A percentile compares a stretch with the other conserved stretches of the same genome.
phyloP scores from a whole-genome alignment of 1,139 yeast genomes.

The Pneumocystis carinii region DNA sequence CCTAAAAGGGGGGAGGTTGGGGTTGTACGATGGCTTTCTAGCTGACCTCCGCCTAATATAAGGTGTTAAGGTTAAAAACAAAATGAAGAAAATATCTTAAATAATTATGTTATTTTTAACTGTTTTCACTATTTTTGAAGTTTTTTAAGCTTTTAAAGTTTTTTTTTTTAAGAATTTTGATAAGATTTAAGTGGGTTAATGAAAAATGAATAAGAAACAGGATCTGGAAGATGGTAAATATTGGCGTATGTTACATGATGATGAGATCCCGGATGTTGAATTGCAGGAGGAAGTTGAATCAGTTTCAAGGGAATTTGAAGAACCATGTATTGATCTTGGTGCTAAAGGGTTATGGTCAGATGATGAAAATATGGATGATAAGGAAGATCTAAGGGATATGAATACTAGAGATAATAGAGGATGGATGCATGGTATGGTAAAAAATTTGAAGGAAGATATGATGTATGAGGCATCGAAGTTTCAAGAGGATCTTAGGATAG shows the following conservation, averaged over 20 bases:
- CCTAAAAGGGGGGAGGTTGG: neutral
- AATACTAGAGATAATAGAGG: conserved; percentile 16
- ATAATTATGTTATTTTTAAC: neutral
- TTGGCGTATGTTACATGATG: neutral
- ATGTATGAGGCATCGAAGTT: conserved; percentile 20
- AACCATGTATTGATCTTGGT: neutral
- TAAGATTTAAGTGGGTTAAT: neutral
- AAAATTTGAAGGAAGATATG: conserved; percentile 17
- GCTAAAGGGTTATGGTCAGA: conserved; percentile 1
- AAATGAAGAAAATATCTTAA: neutral
- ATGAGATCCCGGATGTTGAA: neutral
- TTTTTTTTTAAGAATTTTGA: neutral
- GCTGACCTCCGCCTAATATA: neutral
- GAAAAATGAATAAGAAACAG: neutral
- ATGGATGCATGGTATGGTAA: conserved; percentile 19
- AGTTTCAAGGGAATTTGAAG: neutral
- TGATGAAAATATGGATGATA: conserved; percentile 3
- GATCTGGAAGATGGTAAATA: neutral
- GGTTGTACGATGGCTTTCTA: neutral
- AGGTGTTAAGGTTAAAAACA: neutral
- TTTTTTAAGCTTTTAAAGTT: neutral
- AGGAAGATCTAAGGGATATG: conserved; percentile 11
- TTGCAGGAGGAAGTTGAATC: neutral
- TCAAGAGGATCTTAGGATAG: conserved; percentile 27
- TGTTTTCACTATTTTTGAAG: neutral